Conservation (phyloP, 169 alveolate species). For the Eimeria nieschulzi region DNA sequence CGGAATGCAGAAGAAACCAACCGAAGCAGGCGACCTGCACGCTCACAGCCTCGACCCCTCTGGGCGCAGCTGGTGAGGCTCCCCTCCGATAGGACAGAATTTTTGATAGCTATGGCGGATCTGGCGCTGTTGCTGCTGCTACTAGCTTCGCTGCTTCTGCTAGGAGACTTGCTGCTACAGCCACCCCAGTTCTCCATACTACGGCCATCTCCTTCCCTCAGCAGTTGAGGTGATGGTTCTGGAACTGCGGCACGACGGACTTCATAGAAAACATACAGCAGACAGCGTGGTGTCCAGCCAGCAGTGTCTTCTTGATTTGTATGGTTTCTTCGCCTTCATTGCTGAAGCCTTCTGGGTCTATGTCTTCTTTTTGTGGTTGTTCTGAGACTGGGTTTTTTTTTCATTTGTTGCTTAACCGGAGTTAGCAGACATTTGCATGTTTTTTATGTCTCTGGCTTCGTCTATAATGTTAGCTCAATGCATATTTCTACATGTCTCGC, state of each 20-base stretch:
- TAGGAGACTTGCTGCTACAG: slow-evolving; percentile 66
- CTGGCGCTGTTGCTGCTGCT: slow-evolving; percentile 57
- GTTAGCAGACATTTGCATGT: too few relatives aligned
- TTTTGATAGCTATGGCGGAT: slow-evolving; percentile 64
- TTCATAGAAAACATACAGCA: background rate
- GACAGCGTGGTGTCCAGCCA: slow-evolving; percentile 11
- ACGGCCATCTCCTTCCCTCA: slow-evolving; percentile 43
- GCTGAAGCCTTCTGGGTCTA: background rate
- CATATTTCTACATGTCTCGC: too few relatives aligned
- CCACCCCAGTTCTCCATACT: slow-evolving; percentile 55
- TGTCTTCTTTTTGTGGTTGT: too few relatives aligned
- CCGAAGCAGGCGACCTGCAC: slow-evolving; percentile 57
- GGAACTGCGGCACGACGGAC: background rate
- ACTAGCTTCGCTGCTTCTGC: slow-evolving; percentile 61
- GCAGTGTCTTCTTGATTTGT: background rate
- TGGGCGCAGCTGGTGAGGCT: slow-evolving; percentile 29
- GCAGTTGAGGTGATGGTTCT: slow-evolving; percentile 13
- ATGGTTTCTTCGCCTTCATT: background rate
- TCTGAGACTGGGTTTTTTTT: background rate
- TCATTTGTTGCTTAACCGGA: slow-evolving; percentile 32
- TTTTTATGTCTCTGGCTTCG: too few relatives aligned
- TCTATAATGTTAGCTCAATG: too few relatives aligned
- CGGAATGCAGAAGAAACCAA: background rate
- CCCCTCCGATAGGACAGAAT: slow-evolving; percentile 61
- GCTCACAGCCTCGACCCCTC: slow-evolving; percentile 21